Evolutionary conservation across 352 stramenopile species (phyloP).

Genomic region (Plasmopara viticola): DNA sequence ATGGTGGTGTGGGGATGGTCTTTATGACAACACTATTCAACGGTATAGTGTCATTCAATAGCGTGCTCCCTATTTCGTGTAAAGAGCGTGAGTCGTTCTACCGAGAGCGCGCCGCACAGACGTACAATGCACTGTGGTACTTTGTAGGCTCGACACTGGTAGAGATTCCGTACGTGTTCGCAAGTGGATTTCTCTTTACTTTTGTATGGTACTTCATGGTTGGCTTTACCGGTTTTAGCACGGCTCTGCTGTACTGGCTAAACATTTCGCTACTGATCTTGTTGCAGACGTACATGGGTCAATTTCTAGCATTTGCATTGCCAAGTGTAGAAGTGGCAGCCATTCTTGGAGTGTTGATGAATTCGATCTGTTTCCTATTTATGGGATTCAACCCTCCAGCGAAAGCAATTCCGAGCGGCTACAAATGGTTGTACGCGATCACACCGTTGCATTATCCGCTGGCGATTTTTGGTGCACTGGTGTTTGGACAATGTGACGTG

Average conservation of each 20-base stretch:
- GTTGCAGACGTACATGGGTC: slow-evolving; percentile 34
- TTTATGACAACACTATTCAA: slow-evolving; percentile 72
- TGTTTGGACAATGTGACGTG: slow-evolving; percentile 15
- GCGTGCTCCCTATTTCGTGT: slow-evolving; percentile 18
- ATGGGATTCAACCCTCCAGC: slow-evolving; percentile 25
- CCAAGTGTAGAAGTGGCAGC: slow-evolving; percentile 18
- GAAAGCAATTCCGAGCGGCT: slow-evolving; percentile 17
- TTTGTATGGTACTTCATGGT: slow-evolving; percentile 36
- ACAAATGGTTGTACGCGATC: slow-evolving; percentile 26
- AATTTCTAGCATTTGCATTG: slow-evolving; percentile 21
- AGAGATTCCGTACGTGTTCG: slow-evolving; percentile 70
- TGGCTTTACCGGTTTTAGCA: slow-evolving; percentile 25
- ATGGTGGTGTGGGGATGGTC: slow-evolving; percentile 29
- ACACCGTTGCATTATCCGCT: slow-evolving; percentile 25
- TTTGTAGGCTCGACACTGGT: slow-evolving; percentile 72
- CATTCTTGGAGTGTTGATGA: slow-evolving; percentile 22
- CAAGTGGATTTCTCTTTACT: slow-evolving; percentile 27
- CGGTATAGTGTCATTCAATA: slow-evolving; percentile 41
- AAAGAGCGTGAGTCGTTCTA: slow-evolving; percentile 60
- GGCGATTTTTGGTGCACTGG: slow-evolving; percentile 16
- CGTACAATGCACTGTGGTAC: slow-evolving; percentile 79
- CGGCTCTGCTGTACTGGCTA: slow-evolving; percentile 27
- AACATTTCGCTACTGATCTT: slow-evolving; percentile 29
- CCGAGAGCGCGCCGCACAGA: slow-evolving; percentile 59
- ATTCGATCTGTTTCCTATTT: slow-evolving; percentile 25